phyloP scores from a whole-genome alignment of 768 basidiomycete genomes.

The Grammothele lineata region DNA sequence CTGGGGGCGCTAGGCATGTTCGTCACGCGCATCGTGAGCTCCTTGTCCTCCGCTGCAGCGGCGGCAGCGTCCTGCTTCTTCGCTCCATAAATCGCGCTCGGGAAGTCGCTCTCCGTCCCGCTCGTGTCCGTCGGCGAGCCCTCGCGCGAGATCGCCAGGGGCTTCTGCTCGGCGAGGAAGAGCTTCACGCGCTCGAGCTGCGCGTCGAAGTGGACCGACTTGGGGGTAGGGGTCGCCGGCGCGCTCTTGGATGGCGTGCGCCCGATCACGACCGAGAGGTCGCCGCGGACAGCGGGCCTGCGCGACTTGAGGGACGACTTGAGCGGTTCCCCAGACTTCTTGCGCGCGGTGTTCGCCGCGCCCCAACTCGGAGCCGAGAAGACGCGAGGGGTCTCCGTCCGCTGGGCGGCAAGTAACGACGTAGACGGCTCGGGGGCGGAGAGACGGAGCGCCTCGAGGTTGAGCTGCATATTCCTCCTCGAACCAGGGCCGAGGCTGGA shows the following conservation, averaged over 20 bases:
- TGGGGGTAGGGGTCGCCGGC: conserved; percentile 77
- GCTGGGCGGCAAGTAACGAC: background rate
- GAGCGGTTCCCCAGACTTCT: conserved; percentile 92
- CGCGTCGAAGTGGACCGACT: conserved; percentile 90
- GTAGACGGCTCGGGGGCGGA: background rate
- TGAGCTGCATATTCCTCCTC: conserved; percentile 2
- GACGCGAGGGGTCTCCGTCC: conserved; percentile 3
- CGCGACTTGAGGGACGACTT: conserved; percentile 85
- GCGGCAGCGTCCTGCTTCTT: conserved; percentile 27
- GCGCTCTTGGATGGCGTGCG: conserved; percentile 56
- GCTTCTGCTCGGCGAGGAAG: conserved; percentile 93
- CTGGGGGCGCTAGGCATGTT: conserved; percentile 10
- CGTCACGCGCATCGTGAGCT: conserved; percentile 22
- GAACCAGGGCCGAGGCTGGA: background rate
- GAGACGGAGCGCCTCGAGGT: background rate
- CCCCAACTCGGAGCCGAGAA: conserved; percentile 18
- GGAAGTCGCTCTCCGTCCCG: conserved; percentile 76
- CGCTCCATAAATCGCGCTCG: conserved; percentile 54
- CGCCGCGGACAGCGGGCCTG: conserved; percentile 42
- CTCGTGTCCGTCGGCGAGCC: conserved; percentile 85
- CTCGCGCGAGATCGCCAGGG: conserved; percentile 86
- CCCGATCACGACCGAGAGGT: conserved; percentile 48
- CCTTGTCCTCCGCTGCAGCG: too few species aligned
- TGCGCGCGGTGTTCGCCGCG: conserved; percentile 57
- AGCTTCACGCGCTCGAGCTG: conserved; percentile 93